These are phyloP conservation scores for Botrytis tulipae DNA, from an alignment of 2,329 filamentous ascomycete species.

Conservation along the genomic window DNA sequence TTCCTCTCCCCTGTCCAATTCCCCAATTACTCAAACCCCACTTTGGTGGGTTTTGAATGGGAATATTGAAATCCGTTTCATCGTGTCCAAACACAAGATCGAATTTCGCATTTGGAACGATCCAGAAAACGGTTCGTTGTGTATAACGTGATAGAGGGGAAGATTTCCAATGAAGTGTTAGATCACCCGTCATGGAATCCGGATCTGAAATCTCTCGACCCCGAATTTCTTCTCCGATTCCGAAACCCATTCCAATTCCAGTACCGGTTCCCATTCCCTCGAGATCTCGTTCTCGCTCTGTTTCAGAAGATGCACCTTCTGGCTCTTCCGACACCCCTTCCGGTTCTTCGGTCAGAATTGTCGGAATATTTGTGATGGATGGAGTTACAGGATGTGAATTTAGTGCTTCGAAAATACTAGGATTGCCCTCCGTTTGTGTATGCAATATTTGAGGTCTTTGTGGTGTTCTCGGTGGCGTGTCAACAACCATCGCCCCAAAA, in stretches of 20 bases:
- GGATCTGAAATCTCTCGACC: conserved; percentile 2
- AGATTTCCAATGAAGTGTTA: conserved; percentile 15
- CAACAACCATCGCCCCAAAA: conserved; percentile 10
- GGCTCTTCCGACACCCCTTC: conserved; percentile 2
- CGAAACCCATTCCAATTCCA: conserved; percentile 13
- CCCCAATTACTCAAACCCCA: conserved; percentile 7
- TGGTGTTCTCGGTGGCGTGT: conserved; percentile 7
- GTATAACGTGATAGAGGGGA: conserved; percentile 3
- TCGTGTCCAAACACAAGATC: conserved; percentile 16
- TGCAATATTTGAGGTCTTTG: neutral
- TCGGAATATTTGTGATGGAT: neutral
- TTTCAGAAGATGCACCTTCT: neutral
- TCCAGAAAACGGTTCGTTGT: conserved; percentile 19
- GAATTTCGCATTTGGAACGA: conserved; percentile 17
- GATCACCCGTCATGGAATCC: conserved; percentile 4
- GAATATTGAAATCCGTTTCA: conserved; percentile 19
- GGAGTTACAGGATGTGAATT: conserved; percentile 12
- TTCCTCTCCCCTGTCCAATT: neutral
- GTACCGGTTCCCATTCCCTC: conserved; percentile 13
- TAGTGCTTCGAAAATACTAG: conserved; percentile 10
- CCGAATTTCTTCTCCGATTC: conserved; percentile 9
- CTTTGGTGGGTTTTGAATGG: neutral
- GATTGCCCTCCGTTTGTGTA: neutral
- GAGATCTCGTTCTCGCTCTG: conserved; percentile 2
- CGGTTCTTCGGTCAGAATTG: neutral